Base-by-base conservation (phyloP, 441 rosid species). In the Metrosideros polymorpha region DNA sequence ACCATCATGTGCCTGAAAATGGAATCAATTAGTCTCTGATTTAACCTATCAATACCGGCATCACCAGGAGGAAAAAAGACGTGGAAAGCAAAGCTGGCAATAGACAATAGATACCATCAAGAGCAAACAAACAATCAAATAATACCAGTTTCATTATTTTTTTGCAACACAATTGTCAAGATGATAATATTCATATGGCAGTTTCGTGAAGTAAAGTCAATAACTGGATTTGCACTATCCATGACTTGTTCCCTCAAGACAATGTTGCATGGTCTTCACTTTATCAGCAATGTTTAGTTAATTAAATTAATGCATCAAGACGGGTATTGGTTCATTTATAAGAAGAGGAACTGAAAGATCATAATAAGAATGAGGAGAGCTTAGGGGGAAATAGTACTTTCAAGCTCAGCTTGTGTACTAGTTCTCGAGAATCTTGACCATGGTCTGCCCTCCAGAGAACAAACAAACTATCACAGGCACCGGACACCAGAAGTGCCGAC, bases 401-500 rank as follows among this genome's bases (percentile, higher is more conserved):
- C 90, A 96, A 94, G 89, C 98, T 96, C 85, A 95, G 94, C 91
- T 98, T 98, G 83, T 99, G 99, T 84, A 98, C 99, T 91, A 98
- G 98, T 88, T 98, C 99, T 88, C 95, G 93, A 61, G 99, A 95
- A 93, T 96, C 99, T 90, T 95, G 95, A 86, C 98, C 90, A 86
- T 96, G 96, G 92, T 98, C 99, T 32, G 98, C 98, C 89, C 97
- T 98, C 99, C 99, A 98, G 76, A 96, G 92, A 82, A 96, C 91
- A 89, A 98, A 98, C 85, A 95, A 92, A 76, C 99, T 99, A 91
- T 98, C 99, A 91, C 95, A 93, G 54, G 96, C 99, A 87, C 99
- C 99, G 12, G 99, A 98, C 90, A 95, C 98, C 91, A 98, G 99
- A 90, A 96, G 98, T 76, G 96, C 98, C 99, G 96, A 90, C 93